Conservation (phyloP, 345 rosid species). For the Salix suchowensis region DNA sequence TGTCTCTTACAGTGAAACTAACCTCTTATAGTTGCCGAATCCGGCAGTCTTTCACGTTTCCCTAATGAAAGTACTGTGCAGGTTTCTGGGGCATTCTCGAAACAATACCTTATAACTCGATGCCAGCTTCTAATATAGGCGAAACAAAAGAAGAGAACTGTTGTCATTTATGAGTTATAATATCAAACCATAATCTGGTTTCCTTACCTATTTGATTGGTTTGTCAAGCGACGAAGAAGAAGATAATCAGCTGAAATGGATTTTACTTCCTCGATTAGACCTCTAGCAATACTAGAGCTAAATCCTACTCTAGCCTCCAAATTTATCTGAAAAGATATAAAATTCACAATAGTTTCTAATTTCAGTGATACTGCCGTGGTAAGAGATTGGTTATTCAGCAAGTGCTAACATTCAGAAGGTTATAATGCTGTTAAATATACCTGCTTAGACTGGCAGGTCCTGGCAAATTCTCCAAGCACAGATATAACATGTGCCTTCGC, state of each 20-base stretch:
- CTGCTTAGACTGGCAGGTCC: conserved; percentile 55
- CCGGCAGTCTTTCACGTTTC: conserved; percentile 24
- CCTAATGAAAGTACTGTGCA: conserved; percentile 72
- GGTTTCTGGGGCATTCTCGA: conserved; percentile 51
- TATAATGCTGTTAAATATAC: conserved; percentile 15
- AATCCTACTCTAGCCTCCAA: conserved; percentile 84
- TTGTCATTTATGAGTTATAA: neutral
- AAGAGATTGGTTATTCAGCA: neutral
- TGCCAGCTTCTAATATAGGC: conserved; percentile 37
- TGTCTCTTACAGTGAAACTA: neutral
- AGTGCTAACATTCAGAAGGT: neutral
- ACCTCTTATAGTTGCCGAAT: conserved; percentile 41
- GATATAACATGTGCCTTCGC: conserved; percentile 83
- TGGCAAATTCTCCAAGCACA: conserved; percentile 69
- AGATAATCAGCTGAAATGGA: conserved; percentile 69
- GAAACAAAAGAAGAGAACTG: neutral
- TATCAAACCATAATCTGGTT: neutral
- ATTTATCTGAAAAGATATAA: conserved; percentile 40
- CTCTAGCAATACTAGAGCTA: conserved; percentile 53
- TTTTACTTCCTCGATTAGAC: conserved; percentile 65
- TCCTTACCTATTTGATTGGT: conserved; percentile 35
- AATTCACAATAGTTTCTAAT: neutral
- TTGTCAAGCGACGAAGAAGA: conserved; percentile 57
- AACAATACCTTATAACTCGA: conserved; percentile 43
- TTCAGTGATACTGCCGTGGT: neutral